Base-by-base conservation (phyloP, 805 yeast genomes). In the Alloascoidea hylecoeti region DNA sequence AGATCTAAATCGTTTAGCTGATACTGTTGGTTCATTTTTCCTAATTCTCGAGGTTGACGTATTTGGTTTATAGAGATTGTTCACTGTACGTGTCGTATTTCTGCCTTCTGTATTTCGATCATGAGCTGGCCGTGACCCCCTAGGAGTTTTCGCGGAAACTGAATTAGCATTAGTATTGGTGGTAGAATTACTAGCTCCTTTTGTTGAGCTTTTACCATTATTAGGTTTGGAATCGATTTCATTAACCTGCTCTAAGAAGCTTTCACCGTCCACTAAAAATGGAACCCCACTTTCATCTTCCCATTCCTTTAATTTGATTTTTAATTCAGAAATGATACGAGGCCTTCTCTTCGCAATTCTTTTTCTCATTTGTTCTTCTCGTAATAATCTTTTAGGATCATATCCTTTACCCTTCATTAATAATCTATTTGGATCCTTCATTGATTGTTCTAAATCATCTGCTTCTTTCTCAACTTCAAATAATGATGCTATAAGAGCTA, bases 391-490 rank as follows among this genome's bases (percentile, higher is more conserved):
- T 42, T 76, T 78, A 44, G 89, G 88, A 38, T 56, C 61, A 3
- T 57, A 46, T 5, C 47, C 39, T 2, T 23, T 23, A 9, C 30
- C 77, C 49, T 82, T 72, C 44, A 79, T 72, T 35, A 80, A 55
- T 34, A 88, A 63, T 43, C 97, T 67, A 0, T 89, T 75, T 0
- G 96, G 76, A 52, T 89, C 92, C 48, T 74, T 78, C 2, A 80
- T 69, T 3, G 92, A 75, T 43, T 74, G 78, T 28, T 68, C 78
- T 30, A 92, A 64, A 35, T 70, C 70, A 1, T 53, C 45, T 43
- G 79, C 80, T 44, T 84, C 94, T 12, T 61, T 56, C 32, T 75
- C 53, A 17, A 86, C 55, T 2, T 64, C 67, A 34, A 70, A 61
- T 43, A 82, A 66, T 35, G 68, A 70, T 3, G 68, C 63, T 18